phyloP scores from a whole-genome alignment of 192 early-diverging fungal genomes.

The Cladochytrium replicatum region DNA sequence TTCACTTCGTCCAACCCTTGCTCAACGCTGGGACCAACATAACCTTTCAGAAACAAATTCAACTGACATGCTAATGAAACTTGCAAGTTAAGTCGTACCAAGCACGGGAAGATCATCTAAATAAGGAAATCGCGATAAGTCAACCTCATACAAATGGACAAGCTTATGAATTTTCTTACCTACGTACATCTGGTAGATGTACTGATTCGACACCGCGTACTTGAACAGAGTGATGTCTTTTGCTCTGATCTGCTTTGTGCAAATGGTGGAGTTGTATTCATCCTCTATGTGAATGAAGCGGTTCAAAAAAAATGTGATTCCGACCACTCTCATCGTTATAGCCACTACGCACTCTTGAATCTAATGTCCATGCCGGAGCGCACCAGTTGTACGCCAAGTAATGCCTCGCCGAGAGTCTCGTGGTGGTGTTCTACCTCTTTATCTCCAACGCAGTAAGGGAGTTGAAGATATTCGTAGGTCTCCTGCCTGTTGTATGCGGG shows the following conservation, averaged over 20 bases:
- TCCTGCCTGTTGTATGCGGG: constrained; percentile 56
- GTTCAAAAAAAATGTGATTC: background rate
- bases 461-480: constrained; percentile 60
- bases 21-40: constrained; percentile 31
- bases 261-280: constrained; percentile 32
- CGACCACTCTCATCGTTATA: background rate
- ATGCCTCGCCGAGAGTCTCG: constrained; percentile 68
- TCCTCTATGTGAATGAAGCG: constrained; percentile 11
- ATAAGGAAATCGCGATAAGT: too few relatives aligned
- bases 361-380: constrained; percentile 59
- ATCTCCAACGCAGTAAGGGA: constrained; percentile 61
- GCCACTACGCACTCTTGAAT: constrained; percentile 41
- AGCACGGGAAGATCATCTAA: constrained; percentile 51
- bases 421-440: constrained; percentile 58
- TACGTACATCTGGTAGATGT: constrained; percentile 52
- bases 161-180: constrained; percentile 12
- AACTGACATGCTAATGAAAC: background rate
- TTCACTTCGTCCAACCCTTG: constrained; percentile 7
- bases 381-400: constrained; percentile 64
- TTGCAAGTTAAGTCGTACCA: constrained; percentile 12
- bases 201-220: constrained; percentile 54
- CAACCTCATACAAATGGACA: background rate
- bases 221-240: constrained; percentile 45
- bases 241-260: constrained; percentile 28
- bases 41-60: constrained; percentile 33